A percentile compares a stretch with the other conserved stretches of the same genome.
Evolutionary conservation across 768 basidiomycete species (phyloP).

Genomic region (Mycena amicta): DNA sequence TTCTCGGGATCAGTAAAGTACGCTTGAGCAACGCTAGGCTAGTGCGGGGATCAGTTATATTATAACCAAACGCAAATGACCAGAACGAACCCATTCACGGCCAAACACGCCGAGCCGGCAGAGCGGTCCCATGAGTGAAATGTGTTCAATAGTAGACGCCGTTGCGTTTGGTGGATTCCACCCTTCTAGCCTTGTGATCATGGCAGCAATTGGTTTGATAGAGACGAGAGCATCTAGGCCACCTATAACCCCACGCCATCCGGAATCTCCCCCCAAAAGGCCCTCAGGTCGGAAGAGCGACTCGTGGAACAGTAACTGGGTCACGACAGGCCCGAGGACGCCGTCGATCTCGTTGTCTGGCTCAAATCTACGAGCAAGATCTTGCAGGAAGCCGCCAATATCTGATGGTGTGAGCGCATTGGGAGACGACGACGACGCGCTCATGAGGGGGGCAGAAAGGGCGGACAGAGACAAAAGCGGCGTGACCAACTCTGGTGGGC

Average conservation of each 20-base stretch:
- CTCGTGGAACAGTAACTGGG: slow-evolving; percentile 60
- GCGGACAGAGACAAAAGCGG: slow-evolving; percentile 78
- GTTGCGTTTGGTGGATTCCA: slow-evolving; percentile 70
- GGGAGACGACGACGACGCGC: slow-evolving; percentile 46
- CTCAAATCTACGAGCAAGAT: slow-evolving; percentile 80
- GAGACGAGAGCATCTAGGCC: slow-evolving; percentile 81
- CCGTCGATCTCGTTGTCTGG: slow-evolving; percentile 76
- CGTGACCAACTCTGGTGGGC: slow-evolving; percentile 78
- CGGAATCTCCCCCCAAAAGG: slow-evolving; percentile 68
- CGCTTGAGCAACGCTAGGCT: slow-evolving; percentile 75
- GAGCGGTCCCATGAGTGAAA: slow-evolving; percentile 81
- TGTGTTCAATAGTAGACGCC: slow-evolving; percentile 61
- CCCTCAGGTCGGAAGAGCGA: slow-evolving; percentile 69
- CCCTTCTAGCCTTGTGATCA: slow-evolving; percentile 74
- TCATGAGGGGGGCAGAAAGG: slow-evolving; percentile 65
- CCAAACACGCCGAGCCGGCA: slow-evolving; percentile 84
- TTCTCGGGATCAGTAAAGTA: slow-evolving; percentile 90
- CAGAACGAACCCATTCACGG: slow-evolving; percentile 86
- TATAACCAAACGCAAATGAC: too few relatives aligned
- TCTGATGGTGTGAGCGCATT: slow-evolving; percentile 65
- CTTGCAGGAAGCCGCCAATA: slow-evolving; percentile 79
- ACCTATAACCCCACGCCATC: slow-evolving; percentile 85
- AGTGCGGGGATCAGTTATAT: too few relatives aligned
- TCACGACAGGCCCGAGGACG: slow-evolving; percentile 77
- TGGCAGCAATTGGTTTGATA: slow-evolving; percentile 79